A percentile compares a stretch with the other conserved stretches of the same genome.
phyloP scores from a whole-genome alignment of 2,329 filamentous ascomycete species.

The Aureobasidium musti region DNA sequence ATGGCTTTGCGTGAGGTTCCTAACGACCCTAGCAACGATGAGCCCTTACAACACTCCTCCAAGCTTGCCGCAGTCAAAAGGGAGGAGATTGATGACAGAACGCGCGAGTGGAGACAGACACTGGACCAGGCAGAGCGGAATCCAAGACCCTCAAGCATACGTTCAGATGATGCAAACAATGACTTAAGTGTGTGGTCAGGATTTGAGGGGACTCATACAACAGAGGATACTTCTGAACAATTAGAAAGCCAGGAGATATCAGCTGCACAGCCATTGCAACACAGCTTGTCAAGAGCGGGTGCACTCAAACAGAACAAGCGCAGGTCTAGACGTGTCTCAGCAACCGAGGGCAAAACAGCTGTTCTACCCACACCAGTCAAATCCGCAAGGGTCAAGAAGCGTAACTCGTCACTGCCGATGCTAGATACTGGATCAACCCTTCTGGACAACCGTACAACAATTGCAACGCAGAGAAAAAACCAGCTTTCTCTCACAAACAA shows the following conservation, averaged over 20 bases:
- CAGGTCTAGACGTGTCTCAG: background rate
- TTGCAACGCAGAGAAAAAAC: background rate
- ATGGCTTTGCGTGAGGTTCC: background rate
- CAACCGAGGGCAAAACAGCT: background rate
- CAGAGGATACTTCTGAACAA: background rate
- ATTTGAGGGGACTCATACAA: conserved; percentile 13
- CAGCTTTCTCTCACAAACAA: background rate
- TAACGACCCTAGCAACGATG: background rate
- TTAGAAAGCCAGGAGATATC: background rate
- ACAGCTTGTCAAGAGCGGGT: background rate
- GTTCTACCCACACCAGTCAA: background rate
- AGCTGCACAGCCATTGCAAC: background rate
- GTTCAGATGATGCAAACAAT: conserved; percentile 25
- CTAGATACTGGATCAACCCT: background rate
- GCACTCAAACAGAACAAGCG: background rate
- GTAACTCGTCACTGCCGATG: background rate
- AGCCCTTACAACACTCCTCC: background rate
- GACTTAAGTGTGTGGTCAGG: conserved; percentile 4
- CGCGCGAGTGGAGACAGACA: conserved; percentile 96
- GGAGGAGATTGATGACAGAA: conserved; percentile 79
- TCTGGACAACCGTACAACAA: background rate
- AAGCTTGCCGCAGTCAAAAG: too few species aligned
- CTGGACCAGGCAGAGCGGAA: conserved; percentile 68
- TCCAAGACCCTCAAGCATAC: conserved; percentile 34
- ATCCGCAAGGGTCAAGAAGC: conserved; percentile 12